A percentile compares a stretch with the other conserved stretches of the same genome.
Conservation (phyloP, 2,329 filamentous ascomycete species). For the Purpureocillium lavendulum region DNA sequence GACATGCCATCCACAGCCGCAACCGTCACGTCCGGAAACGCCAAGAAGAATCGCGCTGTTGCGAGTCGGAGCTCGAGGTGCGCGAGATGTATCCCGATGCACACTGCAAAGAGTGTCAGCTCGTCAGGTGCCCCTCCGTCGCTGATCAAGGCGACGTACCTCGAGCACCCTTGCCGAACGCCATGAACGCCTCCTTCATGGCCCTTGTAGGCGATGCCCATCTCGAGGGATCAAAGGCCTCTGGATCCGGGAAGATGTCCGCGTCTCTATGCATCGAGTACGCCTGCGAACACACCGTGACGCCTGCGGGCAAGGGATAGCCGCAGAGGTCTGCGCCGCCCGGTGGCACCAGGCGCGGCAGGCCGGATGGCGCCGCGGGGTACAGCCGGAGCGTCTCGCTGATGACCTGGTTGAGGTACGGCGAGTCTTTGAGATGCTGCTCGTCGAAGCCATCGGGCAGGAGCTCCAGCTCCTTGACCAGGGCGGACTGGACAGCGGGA, state of each 20-base stretch:
- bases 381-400: conserved; percentile 37
- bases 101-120: conserved; percentile 19
- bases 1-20: conserved; percentile 21
- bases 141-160: no score
- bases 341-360: conserved; percentile 30
- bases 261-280: conserved; percentile 36
- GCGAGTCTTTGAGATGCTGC: conserved; percentile 15
- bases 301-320: conserved; percentile 28
- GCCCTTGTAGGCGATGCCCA: conserved; percentile 24
- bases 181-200: conserved; percentile 38
- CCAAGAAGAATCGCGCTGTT: conserved; percentile 39
- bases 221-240: conserved; percentile 21
- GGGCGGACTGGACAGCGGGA: conserved; percentile 16
- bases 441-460: conserved; percentile 19
- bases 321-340: conserved; percentile 29
- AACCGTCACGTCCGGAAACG: conserved; percentile 25
- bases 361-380: conserved; percentile 24
- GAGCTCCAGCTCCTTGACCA: conserved; percentile 24
- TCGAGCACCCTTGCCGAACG: conserved; percentile 42
- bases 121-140: no score
- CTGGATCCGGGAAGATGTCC: conserved; percentile 19
- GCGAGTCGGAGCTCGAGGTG: conserved; percentile 43
- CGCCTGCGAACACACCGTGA: conserved; percentile 29
- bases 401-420: conserved; percentile 32
- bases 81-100: conserved; percentile 50